Evolutionary conservation across 2,329 filamentous ascomycete species (phyloP), one percentile per base, ranked within the genome.

Genomic region (Thelonectria blattea): DNA sequence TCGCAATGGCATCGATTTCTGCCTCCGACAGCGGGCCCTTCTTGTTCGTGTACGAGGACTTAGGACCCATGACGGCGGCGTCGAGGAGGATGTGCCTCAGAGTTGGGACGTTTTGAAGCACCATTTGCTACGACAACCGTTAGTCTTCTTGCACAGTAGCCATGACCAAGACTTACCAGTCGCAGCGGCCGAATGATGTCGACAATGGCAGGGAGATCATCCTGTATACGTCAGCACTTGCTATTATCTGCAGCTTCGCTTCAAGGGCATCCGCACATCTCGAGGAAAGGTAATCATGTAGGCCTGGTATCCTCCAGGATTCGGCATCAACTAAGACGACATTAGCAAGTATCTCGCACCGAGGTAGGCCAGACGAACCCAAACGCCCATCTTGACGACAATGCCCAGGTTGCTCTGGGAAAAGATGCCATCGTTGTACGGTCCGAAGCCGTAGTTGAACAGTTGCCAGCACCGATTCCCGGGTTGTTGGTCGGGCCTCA

Each of bases 61-160:
- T 45, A 12, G 43, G 2, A 1, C 49, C 65, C 55, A 58, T 56
- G 5, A 68, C 66, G 4, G 66, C 66, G 15, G 66, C 66, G 2
- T 68, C 66, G 1, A 68, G 15, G 1, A 68, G 55, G 3, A 68
- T 48, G 15, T 65, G 65, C 8, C 66, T 48, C 0, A 68, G 47
- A 3, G 66, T 68, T 0, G 66, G 66, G 0, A 68, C 66, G 17
- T 68, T 68, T 14, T 68, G 66, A 1, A 68, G 20, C 0, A 67
- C 62, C 66, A 68, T 68, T 39, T 24, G 53, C 47, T 50, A 48
- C 34, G 15, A 9, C 34, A 20, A 20, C 15, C n/a, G 17, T 17
- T 17, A 42, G 17, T 20, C 11, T 15, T 20, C 39, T 42, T 9
- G 39, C 9, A n/a, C n/a, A 8, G n/a, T n/a, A 6, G 41, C 9